Base-by-base conservation (phyloP, 2,329 filamentous ascomycete genomes). In the Stromatinia cepivora region DNA sequence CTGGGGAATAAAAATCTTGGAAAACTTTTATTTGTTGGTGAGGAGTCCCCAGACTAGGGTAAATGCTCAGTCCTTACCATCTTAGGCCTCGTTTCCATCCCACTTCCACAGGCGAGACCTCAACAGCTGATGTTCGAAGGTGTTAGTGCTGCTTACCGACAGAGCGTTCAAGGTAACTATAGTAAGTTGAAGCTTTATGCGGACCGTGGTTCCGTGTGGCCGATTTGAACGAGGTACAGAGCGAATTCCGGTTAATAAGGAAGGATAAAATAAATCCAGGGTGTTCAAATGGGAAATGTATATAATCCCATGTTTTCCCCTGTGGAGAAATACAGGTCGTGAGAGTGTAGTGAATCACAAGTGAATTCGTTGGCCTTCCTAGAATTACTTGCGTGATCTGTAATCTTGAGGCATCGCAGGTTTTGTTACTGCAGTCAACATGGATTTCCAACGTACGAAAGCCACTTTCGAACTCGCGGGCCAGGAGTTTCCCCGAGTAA, bases 401-500 rank as follows among this genome's bases (percentile, higher is more conserved):
- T 17, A 52, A 36, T 63, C 31, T 63, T 39, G 46, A 52, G 61
- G 61, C 46, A 34, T 46, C 25, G 50, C 36, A 66, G 34, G 31
- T 45, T 39, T 66, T 31, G 25, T 31, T 31, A 31, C 50, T 58
- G 48, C 53, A 56, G 39, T 58, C 57, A 70, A 46, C 15, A 70
- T 70, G 69, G 58, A 70, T 59, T 70, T 69, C n/a, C 66, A 70
- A 65, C 66, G 45, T 22, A 69, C 73, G 5, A 77, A 78, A 62
- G 13, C 66, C 20, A 76, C 76, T 34, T 78, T 78, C 59, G 74
- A 77, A 72, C 69, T 78, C 15, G 76, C 72, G 31, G 76, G 76
- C 13, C 70, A 71, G 54, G 74, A 77, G 71, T 78, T 78, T 67
- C 74, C 76, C 46, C 74, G 76, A 25, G 71, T 87, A 66, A 77